Conservation (phyloP, 2,329 filamentous ascomycete genomes). For the Aspergillus hortae region DNA sequence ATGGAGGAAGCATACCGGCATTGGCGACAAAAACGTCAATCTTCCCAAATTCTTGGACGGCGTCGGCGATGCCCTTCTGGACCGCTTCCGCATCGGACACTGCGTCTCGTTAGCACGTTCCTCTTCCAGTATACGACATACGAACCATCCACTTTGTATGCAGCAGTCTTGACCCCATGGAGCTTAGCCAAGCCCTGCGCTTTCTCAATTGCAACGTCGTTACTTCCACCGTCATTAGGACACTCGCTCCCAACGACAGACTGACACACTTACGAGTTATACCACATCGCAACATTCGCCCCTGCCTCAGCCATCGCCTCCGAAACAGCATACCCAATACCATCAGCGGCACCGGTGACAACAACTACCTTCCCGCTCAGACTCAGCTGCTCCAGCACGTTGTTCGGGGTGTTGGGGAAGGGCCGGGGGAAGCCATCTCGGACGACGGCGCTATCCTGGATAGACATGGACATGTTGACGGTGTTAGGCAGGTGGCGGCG, state of each 20-base stretch:
- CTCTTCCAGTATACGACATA: not conserved
- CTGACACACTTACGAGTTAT: conserved; percentile 30
- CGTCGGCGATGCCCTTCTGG: conserved; percentile 29
- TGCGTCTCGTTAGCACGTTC: conserved; percentile 12
- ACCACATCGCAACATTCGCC: conserved; percentile 41
- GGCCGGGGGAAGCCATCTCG: conserved; percentile 37
- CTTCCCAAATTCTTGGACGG: conserved; percentile 40
- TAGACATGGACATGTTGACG: conserved; percentile 40
- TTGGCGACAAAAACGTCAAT: conserved; percentile 46
- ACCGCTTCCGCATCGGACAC: conserved; percentile 43
- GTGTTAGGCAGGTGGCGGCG: not conserved
- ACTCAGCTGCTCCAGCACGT: conserved; percentile 46
- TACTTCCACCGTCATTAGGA: conserved; percentile 15
- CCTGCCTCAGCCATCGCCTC: conserved; percentile 48
- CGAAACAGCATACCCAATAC: conserved; percentile 44
- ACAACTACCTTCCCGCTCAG: conserved; percentile 40
- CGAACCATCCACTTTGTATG: conserved; percentile 44
- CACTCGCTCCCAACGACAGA: too few species aligned
- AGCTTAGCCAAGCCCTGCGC: conserved; percentile 30
- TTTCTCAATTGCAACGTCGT: conserved; percentile 34
- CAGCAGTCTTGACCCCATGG: conserved; percentile 36
- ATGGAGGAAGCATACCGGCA: conserved; percentile 27
- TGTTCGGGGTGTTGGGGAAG: conserved; percentile 38
- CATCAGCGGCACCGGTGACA: conserved; percentile 47
- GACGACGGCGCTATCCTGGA: conserved; percentile 25